A percentile compares a stretch with the other conserved stretches of the same genome.
Evolutionary conservation across 2,329 filamentous ascomycete genomes (phyloP).

Genomic region (Aschersonia sp.): DNA sequence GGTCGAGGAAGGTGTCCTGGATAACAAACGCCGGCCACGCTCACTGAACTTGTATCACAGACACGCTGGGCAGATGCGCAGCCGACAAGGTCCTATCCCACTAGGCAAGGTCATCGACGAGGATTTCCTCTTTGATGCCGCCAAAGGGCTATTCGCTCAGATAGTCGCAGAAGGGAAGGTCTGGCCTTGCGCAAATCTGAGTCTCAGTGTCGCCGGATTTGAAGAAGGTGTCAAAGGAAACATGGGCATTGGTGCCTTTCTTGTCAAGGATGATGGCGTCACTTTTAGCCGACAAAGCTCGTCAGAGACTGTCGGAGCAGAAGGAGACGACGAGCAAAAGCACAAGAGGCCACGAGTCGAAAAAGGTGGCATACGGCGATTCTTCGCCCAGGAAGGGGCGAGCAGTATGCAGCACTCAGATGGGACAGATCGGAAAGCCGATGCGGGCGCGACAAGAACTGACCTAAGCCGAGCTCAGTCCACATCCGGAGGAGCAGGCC

Average conservation of each 20-base stretch:
- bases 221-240: constrained; percentile 79
- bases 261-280: constrained; percentile 62
- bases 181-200: constrained; percentile 89
- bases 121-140: constrained; percentile 55
- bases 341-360: constrained; percentile 22
- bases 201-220: constrained; percentile 79
- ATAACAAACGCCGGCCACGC: constrained; percentile 74
- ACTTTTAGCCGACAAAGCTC: constrained; percentile 18
- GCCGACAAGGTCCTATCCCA: constrained; percentile 63
- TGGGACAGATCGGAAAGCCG: neutral
- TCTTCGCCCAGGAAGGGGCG: constrained; percentile 30
- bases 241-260: constrained; percentile 70
- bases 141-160: constrained; percentile 63
- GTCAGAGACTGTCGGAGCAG: constrained; percentile 1
- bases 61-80: constrained; percentile 57
- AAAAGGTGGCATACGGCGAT: constrained; percentile 39
- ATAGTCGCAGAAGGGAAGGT: constrained; percentile 63
- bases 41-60: constrained; percentile 77
- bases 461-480: neutral
- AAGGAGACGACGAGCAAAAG: constrained; percentile 5
- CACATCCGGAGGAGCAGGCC: neutral
- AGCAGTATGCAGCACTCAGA: constrained; percentile 1
- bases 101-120: constrained; percentile 63
- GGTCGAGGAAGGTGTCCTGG: constrained; percentile 78
- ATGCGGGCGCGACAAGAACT: neutral